phyloP scores from a whole-genome alignment of 2,329 filamentous ascomycete genomes.

The Colletotrichum costaricense region DNA sequence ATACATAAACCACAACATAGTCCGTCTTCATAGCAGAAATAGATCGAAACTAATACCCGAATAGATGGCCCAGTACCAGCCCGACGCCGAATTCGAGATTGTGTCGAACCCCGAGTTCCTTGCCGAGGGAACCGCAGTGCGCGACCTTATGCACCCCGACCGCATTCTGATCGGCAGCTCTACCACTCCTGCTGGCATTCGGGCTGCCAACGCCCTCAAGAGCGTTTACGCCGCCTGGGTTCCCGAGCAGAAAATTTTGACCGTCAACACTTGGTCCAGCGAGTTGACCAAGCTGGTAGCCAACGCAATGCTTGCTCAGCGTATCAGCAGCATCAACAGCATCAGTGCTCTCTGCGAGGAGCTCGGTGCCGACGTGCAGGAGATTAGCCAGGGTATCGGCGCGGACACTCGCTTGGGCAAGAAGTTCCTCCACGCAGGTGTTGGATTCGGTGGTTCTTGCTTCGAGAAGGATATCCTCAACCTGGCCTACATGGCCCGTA shows the following conservation, averaged over 20 bases:
- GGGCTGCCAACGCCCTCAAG: constrained; percentile 72
- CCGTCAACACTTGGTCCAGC: constrained; percentile 80
- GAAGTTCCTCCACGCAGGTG: constrained; percentile 78
- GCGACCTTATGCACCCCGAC: constrained; percentile 77
- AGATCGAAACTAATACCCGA: background rate
- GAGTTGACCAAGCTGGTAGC: constrained; percentile 84
- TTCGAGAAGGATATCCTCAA: constrained; percentile 85
- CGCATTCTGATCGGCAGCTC: constrained; percentile 80
- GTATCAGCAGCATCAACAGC: constrained; percentile 84
- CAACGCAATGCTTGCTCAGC: constrained; percentile 84
- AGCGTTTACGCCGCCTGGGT: constrained; percentile 80
- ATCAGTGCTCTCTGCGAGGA: constrained; percentile 84
- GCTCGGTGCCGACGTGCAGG: constrained; percentile 80
- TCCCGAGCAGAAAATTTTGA: constrained; percentile 72
- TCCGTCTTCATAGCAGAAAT: background rate
- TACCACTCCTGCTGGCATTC: constrained; percentile 67
- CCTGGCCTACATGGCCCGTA: constrained; percentile 79
- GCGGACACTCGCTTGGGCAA: constrained; percentile 78
- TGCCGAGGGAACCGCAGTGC: constrained; percentile 80
- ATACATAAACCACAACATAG: background rate
- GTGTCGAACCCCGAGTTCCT: constrained; percentile 87
- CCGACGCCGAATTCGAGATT: constrained; percentile 76
- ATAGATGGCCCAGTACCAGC: constrained; percentile 68
- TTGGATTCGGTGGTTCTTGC: constrained; percentile 84
- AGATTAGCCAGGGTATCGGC: constrained; percentile 76